Base-by-base conservation (phyloP, 257 asterid species). In the Solanum neorickii region DNA sequence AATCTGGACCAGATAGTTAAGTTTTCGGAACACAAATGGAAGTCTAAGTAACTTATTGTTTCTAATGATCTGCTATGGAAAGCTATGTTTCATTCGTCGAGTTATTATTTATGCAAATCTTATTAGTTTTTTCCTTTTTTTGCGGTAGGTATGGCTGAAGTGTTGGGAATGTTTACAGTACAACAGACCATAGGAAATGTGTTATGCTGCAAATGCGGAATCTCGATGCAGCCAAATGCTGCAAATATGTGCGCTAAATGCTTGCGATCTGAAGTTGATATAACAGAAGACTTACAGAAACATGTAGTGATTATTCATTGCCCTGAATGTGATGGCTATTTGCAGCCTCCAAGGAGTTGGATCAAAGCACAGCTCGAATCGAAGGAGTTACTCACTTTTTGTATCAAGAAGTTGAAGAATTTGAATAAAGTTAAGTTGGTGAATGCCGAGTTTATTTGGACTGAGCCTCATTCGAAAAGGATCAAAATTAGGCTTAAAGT, bases 191-290 rank as follows among this genome's bases (percentile, higher is more conserved):
- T 74, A 11, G 93, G 93, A 3, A 91, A 77, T 9, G 91, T 89
- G 37, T 83, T 91, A 75, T 89, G 92, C 59, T 91, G 93, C 90
- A 91, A 91, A 88, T 91, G 93, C n/a, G 92, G 92, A 37, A 88
- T 91, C 23, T 69, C 78, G 39, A 89, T 91, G 90, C 87, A 85
- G 68, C 93, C 93, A 18, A 91, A 91, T 87, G 89, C 90, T 39
- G 91, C 88, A 16, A 87, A 89, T 69, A 91, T 91, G 92, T 91
- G 85, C 27, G 65, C 84, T 78, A 78, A 78, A 78, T 78, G 84
- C 65, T 77, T 25, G 62, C 84, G 65, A 78, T 78, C 84, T 5
- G 84, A 78, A 25, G 65, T 44, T 46, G 84, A 78, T 46, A 44
- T 78, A 78, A 78, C 84, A 25, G 84, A 78, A 78, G 65, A 59